A percentile compares a stretch with the other conserved stretches of the same genome.
These are phyloP conservation scores for Pseudogymnoascus sp. DNA, from an alignment of 2,329 filamentous ascomycete genomes.

Conservation along the genomic window DNA sequence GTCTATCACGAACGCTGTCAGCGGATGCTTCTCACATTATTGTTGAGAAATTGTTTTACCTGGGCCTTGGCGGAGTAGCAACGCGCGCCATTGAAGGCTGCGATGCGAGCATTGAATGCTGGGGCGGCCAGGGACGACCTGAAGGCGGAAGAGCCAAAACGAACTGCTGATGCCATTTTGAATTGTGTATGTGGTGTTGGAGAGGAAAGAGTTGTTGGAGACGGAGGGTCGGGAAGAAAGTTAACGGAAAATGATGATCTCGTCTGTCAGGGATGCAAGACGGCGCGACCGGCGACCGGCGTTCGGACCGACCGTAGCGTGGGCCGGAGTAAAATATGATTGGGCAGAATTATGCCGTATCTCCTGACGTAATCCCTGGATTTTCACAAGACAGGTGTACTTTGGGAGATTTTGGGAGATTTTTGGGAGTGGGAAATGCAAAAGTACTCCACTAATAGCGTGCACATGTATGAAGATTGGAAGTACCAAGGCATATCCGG, in stretches of 20 bases:
- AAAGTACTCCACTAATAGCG: not conserved
- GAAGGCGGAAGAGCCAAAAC: conserved; percentile 73
- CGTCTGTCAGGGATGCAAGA: conserved; percentile 4
- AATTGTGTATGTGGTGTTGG: conserved; percentile 27
- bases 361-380: conserved; percentile 7
- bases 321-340: not conserved
- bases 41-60: conserved; percentile 42
- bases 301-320: conserved; percentile 1
- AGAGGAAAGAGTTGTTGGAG: conserved; percentile 24
- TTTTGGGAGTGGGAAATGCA: not conserved
- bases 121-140: conserved; percentile 64
- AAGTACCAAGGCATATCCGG: not conserved
- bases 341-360: not conserved
- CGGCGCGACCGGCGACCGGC: not conserved
- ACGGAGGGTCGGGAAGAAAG: conserved; percentile 18
- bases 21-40: conserved; percentile 1
- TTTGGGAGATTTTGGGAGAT: not conserved
- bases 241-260: conserved; percentile 4
- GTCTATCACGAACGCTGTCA: conserved; percentile 46
- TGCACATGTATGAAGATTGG: not conserved
- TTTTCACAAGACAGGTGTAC: conserved; percentile 4
- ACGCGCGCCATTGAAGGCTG: conserved; percentile 73
- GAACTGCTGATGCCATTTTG: conserved; percentile 76
- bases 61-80: conserved; percentile 91
- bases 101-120: conserved; percentile 58